Evolutionary conservation across 805 yeast species (phyloP), one percentile per base, ranked within the genome.

Genomic region (Phaffomyces antillensis): DNA sequence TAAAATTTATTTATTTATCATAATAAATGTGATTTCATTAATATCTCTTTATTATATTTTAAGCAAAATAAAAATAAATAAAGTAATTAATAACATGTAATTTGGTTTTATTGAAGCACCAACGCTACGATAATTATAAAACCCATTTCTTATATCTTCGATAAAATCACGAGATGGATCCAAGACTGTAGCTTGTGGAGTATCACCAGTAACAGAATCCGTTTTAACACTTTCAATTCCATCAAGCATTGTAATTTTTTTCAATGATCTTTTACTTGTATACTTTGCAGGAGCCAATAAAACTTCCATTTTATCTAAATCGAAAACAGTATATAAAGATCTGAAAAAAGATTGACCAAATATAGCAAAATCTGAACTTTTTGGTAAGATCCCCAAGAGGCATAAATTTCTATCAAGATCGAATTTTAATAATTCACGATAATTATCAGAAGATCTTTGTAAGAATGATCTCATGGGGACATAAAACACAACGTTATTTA

Each of bases 341-440:
- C 51, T 49, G 8, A 58, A 44, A 37, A 58, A 55, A 7, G 47
- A 48, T 4, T 48, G 53, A 1, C 62, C 62, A 12, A 58, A 35
- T 3, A 58, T 46, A 1, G 55, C 42, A 2, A 17, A 36, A 18
- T 40, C 41, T 2, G 30, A 8, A 15, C 31, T 31, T 16, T 40
- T 40, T 31, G 54, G 46, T 23, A 30, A 3, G 11, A 56, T 41
- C 4, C 52, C 55, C 16, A 58, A 32, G 0, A 41, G n/a, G 32
- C 55, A 52, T 35, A 43, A 49, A 18, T 53, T 43, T 26, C 31
- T 40, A 8, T 33, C 16, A 4, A 30, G 4, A 17, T 16, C 40
- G 18, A 16, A 39, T 12, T 35, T 34, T 11, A 38, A 13, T 3
- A 43, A 17, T 25, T 18, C 25, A 16, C 38, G 34, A 10, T 24